Base-by-base conservation (phyloP, 1,139 yeast genomes). In the Blastobotrys malaysiensis region DNA sequence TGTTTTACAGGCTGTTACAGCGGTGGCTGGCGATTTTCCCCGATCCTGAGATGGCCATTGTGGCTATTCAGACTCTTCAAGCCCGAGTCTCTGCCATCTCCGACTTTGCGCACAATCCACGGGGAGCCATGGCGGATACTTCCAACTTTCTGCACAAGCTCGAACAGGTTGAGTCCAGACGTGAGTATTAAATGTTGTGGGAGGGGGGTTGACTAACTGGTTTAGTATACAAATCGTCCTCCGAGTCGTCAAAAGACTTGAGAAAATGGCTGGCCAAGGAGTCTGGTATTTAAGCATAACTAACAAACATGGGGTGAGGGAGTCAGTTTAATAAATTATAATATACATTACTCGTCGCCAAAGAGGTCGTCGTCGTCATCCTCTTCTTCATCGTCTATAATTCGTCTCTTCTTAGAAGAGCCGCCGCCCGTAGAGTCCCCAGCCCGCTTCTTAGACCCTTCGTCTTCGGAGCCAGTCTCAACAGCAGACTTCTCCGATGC, bases 11-110 rank as follows among this genome's bases (percentile, higher is more conserved):
- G 31, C 70, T 90, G 48, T 85, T 84, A 11, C 82, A 84, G 55
- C 82, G 84, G 63, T 90, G 97, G 96, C 79, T 86, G 20, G 65
- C 74, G 43, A 72, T 90, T 71, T 86, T 84, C 65, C 78, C 77
- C 27, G 95, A 88, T 65, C 74, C 74, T n/a, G 85, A 80, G 52
- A 72, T 89, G 48, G 77, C 83, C 2, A 77, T 76, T 7, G 77
- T 83, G 9, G 76, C 82, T 1, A 70, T 71, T 45, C 71, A 72
- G 51, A 78, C 88, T 72, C 66, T 88, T 50, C 78, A 81, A 55
- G 80, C 77, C 53, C 74, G 98, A 46, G 80, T 91, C 0, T 79
- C 81, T 57, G 86, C 82, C 63, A 82, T 90, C 46, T 83, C 84
- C 64, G 90, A 85, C 65, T 81, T 77, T 63, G 91, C 96, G 1